A percentile compares a stretch with the other conserved stretches of the same genome.
Conservation (phyloP, 345 rosid genomes). For the Acer campestre region DNA sequence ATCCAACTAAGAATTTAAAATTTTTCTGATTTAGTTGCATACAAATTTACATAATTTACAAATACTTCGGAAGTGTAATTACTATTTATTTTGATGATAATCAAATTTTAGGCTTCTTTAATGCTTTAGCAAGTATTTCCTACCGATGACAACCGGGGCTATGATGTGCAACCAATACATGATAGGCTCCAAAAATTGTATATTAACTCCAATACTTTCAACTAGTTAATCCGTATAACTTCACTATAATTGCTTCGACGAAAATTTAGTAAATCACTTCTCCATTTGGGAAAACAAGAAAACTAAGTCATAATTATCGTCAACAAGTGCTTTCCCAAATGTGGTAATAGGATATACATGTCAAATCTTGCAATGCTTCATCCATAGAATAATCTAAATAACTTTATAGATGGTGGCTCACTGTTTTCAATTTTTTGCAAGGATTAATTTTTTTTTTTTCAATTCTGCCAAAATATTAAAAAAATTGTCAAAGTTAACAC, state of each 20-base stretch:
- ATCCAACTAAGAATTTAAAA: not conserved
- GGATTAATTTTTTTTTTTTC: too few species aligned
- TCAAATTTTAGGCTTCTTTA: not conserved
- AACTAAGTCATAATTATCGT: not conserved
- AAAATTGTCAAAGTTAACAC: not conserved
- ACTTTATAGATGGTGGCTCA: not conserved
- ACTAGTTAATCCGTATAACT: constrained; percentile 4
- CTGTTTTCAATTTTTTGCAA: not conserved
- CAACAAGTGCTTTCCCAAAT: constrained; percentile 27
- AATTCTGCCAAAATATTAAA: not conserved
- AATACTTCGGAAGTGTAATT: not conserved
- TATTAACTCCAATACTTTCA: not conserved
- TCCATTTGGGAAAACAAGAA: not conserved
- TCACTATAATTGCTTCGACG: not conserved
- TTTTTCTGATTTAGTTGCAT: not conserved
- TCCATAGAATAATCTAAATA: not conserved
- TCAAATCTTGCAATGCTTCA: not conserved
- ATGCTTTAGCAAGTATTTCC: constrained; percentile 1
- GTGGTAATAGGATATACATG: not conserved
- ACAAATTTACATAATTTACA: not conserved
- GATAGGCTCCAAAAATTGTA: constrained; percentile 3
- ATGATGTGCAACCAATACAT: not conserved
- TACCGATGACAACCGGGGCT: not conserved
- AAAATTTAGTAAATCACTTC: not conserved
- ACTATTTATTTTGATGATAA: not conserved